Evolutionary conservation across 768 basidiomycete species (phyloP).

Genomic region (Tulasnella sp.): DNA sequence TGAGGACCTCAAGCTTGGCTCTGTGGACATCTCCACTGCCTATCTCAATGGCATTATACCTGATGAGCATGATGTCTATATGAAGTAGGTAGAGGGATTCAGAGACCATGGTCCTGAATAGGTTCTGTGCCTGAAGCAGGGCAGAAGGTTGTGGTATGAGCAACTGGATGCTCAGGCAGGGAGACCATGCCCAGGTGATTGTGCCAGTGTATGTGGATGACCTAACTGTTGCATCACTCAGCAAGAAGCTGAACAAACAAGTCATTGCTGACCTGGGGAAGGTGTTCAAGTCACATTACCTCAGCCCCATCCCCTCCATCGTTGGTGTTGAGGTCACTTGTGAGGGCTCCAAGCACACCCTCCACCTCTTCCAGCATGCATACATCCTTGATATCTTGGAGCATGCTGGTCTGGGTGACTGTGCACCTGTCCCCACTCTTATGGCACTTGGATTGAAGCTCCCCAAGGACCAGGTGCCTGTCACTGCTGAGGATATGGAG

Average conservation of each 20-base stretch:
- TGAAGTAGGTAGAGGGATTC: conserved; percentile 5
- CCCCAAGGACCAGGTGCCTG: conserved; percentile 28
- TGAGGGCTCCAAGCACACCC: conserved; percentile 3
- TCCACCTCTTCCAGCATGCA: conserved; percentile 19
- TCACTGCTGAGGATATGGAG: conserved; percentile 3
- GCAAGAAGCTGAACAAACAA: not conserved
- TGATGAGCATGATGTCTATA: conserved; percentile 11
- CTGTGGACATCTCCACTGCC: conserved; percentile 22
- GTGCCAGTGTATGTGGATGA: conserved; percentile 22
- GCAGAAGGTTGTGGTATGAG: conserved; percentile 18
- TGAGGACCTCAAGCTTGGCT: conserved; percentile 14
- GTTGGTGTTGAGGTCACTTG: conserved; percentile 21
- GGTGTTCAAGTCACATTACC: conserved; percentile 24
- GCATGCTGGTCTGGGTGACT: conserved; percentile 17
- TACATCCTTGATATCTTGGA: conserved; percentile 19
- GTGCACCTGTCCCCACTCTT: conserved; percentile 17
- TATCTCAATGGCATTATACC: conserved; percentile 23
- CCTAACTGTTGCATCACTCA: not conserved
- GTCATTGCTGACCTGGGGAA: conserved; percentile 23
- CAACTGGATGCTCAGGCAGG: conserved; percentile 10
- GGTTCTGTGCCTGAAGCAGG: conserved; percentile 9
- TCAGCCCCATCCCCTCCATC: conserved; percentile 10
- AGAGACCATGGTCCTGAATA: not conserved
- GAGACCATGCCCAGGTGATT: too few species aligned
- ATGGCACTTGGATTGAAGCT: conserved; percentile 17